Evolutionary conservation across 2,329 filamentous ascomycete species (phyloP).

Genomic region (Aschersonia sp.): DNA sequence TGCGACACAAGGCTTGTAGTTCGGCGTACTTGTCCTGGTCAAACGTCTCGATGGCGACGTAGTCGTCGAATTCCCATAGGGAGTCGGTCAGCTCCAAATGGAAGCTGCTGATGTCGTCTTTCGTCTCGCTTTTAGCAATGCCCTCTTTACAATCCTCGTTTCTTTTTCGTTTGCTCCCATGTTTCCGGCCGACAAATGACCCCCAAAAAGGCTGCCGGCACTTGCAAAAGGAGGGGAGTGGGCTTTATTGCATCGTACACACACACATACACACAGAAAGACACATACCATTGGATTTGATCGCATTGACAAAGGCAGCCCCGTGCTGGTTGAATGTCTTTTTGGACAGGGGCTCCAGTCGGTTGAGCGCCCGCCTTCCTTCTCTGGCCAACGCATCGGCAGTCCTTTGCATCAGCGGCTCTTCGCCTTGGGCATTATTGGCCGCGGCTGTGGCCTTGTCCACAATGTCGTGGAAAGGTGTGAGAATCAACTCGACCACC

Average conservation of each 20-base stretch:
- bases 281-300: slow-evolving; percentile 37
- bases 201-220: too few relatives aligned
- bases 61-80: slow-evolving; percentile 44
- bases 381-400: slow-evolving; percentile 31
- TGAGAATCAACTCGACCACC: slow-evolving; percentile 28
- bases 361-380: slow-evolving; percentile 33
- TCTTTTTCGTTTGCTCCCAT: background rate
- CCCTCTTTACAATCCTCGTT: background rate
- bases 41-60: slow-evolving; percentile 31
- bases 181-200: too few relatives aligned
- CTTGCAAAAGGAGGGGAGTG: too few relatives aligned
- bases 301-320: slow-evolving; percentile 31
- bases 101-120: slow-evolving; percentile 35
- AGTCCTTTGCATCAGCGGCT: slow-evolving; percentile 30
- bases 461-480: slow-evolving; percentile 37
- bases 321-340: slow-evolving; percentile 34
- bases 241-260: too few relatives aligned
- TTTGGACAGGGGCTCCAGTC: slow-evolving; percentile 35
- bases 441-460: slow-evolving; percentile 32
- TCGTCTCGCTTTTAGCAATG: background rate
- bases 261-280: slow-evolving; percentile 14
- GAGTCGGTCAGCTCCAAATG: slow-evolving; percentile 32
- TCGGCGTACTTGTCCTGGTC: slow-evolving; percentile 32
- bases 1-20: slow-evolving; percentile 32
- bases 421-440: slow-evolving; percentile 27